Evolutionary conservation across 257 asterid genomes (phyloP).

Genomic region (Penstemon newberryi): DNA sequence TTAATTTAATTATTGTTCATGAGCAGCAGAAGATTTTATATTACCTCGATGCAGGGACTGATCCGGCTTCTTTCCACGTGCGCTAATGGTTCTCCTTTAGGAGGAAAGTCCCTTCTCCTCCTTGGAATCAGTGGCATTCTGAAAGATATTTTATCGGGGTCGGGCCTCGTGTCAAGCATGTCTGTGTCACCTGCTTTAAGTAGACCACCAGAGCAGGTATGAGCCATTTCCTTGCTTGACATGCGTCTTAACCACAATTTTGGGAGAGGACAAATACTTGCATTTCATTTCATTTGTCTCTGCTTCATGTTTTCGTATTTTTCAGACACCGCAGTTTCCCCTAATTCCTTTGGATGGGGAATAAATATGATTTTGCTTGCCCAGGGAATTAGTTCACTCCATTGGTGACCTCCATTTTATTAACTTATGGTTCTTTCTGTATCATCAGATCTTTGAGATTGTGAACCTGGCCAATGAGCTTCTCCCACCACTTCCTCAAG

Average conservation of each 20-base stretch:
- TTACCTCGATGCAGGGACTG: constrained; percentile 67
- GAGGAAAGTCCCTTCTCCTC: constrained; percentile 77
- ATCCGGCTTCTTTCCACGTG: constrained; percentile 86
- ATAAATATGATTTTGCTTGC: not conserved
- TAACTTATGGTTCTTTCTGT: constrained; percentile 5
- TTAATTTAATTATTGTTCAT: constrained; percentile 10
- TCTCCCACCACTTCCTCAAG: constrained; percentile 93
- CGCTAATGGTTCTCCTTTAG: constrained; percentile 87
- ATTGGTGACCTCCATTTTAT: not conserved
- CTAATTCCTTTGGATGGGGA: constrained; percentile 9
- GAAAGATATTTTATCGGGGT: constrained; percentile 82
- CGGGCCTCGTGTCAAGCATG: constrained; percentile 74
- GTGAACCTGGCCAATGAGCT: constrained; percentile 98
- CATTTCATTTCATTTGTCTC: constrained; percentile 1
- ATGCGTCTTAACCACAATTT: constrained; percentile 12
- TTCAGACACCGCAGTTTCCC: not conserved
- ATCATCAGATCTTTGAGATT: constrained; percentile 79
- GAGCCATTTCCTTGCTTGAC: constrained; percentile 18
- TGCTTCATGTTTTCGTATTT: not conserved
- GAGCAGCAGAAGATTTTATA: constrained; percentile 27
- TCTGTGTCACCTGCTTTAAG: constrained; percentile 88
- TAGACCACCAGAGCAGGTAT: constrained; percentile 96
- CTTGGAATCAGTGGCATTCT: constrained; percentile 92
- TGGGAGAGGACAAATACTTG: not conserved
- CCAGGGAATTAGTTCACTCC: not conserved